phyloP scores from a whole-genome alignment of 768 basidiomycete genomes.

The Boletus insuetus region DNA sequence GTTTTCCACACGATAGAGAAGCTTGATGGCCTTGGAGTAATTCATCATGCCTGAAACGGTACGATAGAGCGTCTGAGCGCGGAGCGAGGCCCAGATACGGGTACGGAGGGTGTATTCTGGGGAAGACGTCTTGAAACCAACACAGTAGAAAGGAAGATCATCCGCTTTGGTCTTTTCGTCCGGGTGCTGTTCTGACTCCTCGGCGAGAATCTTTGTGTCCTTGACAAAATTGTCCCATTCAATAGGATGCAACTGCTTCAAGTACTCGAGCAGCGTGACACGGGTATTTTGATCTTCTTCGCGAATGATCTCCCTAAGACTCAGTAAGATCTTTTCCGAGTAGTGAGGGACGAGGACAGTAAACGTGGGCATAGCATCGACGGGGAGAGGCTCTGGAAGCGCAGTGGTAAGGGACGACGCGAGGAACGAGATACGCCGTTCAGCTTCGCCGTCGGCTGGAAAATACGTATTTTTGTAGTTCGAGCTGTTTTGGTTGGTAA shows the following conservation, averaged over 20 bases:
- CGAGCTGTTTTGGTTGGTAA: conserved; percentile 83
- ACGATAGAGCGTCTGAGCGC: conserved; percentile 96
- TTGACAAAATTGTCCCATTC: conserved; percentile 99
- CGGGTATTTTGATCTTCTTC: conserved; percentile 97
- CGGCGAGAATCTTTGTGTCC: conserved; percentile 98
- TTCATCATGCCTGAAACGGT: conserved; percentile 99
- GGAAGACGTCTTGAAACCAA: conserved; percentile 98
- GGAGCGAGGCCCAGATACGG: conserved; percentile 98
- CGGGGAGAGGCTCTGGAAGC: conserved; percentile 90
- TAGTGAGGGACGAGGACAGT: conserved; percentile 99
- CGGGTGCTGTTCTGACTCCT: conserved; percentile 63
- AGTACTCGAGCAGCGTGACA: conserved; percentile 94
- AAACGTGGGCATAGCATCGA: conserved; percentile 99
- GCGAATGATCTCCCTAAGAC: conserved; percentile 95
- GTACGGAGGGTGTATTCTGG: conserved; percentile 99
- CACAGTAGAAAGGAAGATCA: conserved; percentile 98
- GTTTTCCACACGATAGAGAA: conserved; percentile 97
- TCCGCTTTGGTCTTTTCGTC: conserved; percentile 87
- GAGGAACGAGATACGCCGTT: conserved; percentile 98
- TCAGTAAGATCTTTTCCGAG: conserved; percentile 96
- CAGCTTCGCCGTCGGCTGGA: conserved; percentile 91
- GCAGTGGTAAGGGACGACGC: conserved; percentile 96
- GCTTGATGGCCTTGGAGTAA: conserved; percentile 99
- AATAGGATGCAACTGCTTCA: conserved; percentile 96
- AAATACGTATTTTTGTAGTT: conserved; percentile 83